Percentiles rank a stretch among this genome's conserved stretches.
phyloP scores from a whole-genome alignment of 352 stramenopile genomes.

The Phytophthora sp. region DNA sequence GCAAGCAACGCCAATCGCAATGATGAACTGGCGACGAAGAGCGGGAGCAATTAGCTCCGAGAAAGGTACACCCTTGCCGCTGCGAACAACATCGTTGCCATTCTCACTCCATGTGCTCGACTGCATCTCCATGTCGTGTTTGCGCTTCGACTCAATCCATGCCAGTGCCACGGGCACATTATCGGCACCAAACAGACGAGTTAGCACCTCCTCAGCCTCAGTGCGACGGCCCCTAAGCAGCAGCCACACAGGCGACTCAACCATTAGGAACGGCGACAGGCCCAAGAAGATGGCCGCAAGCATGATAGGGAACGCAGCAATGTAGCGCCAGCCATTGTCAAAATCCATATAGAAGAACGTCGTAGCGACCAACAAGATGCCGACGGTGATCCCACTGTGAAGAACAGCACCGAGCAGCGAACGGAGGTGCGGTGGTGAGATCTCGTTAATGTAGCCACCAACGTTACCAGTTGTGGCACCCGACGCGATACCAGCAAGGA shows the following conservation, averaged over 20 bases:
- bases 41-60: conserved; percentile 34
- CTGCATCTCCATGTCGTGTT: conserved; percentile 39
- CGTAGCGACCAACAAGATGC: conserved; percentile 49
- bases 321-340: conserved; percentile 59
- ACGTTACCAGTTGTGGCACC: conserved; percentile 50
- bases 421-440: conserved; percentile 51
- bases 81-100: conserved; percentile 38
- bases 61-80: conserved; percentile 37
- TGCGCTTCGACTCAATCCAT: conserved; percentile 51
- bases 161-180: conserved; percentile 41
- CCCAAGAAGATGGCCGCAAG: conserved; percentile 51
- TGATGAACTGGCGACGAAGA: conserved; percentile 45
- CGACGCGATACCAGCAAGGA: conserved; percentile 60
- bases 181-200: conserved; percentile 44
- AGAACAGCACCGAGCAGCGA: conserved; percentile 42
- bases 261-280: conserved; percentile 53
- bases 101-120: conserved; percentile 38
- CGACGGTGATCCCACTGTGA: conserved; percentile 48
- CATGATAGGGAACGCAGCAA: conserved; percentile 63
- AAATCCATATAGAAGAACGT: conserved; percentile 68
- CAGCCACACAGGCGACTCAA: conserved; percentile 59
- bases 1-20: conserved; percentile 39
- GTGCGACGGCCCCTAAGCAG: conserved; percentile 41
- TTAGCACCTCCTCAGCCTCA: conserved; percentile 43
- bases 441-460: conserved; percentile 55